Evolutionary conservation across 2,329 filamentous ascomycete species (phyloP).

Genomic region (Epichloe gansuensis): DNA sequence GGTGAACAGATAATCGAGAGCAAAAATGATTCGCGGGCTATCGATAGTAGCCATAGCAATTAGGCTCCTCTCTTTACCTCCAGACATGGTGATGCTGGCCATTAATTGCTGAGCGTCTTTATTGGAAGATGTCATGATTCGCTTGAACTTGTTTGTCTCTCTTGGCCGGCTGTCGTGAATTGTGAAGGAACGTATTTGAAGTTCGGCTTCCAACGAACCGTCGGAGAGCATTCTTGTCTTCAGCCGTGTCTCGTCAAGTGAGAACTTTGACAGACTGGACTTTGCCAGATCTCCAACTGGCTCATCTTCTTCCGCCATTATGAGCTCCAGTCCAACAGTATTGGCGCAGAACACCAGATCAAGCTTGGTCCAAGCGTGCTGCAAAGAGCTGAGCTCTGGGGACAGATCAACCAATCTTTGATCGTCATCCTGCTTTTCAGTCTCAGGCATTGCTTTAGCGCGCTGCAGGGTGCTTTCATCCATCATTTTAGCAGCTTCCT

Average conservation of each 20-base stretch:
- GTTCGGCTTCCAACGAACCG: constrained; percentile 79
- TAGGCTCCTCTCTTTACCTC: constrained; percentile 65
- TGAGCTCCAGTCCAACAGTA: constrained; percentile 76
- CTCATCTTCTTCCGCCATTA: constrained; percentile 60
- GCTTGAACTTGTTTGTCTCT: constrained; percentile 90
- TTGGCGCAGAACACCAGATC: constrained; percentile 84
- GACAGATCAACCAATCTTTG: constrained; percentile 39
- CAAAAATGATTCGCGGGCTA: constrained; percentile 88
- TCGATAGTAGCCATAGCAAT: constrained; percentile 91
- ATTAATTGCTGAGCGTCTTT: constrained; percentile 95
- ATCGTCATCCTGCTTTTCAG: constrained; percentile 21
- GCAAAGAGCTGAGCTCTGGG: constrained; percentile 57
- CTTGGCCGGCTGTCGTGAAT: constrained; percentile 82
- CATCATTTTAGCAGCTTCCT: constrained; percentile 63
- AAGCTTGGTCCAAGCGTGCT: constrained; percentile 78
- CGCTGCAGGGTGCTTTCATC: constrained; percentile 41
- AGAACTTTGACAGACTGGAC: constrained; percentile 85
- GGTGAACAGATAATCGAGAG: constrained; percentile 87
- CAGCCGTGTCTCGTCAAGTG: constrained; percentile 79
- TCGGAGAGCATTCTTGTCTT: constrained; percentile 92
- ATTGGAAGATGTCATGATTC: constrained; percentile 96
- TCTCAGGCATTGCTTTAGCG: constrained; percentile 26
- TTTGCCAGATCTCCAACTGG: constrained; percentile 68
- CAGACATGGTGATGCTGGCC: constrained; percentile 89
- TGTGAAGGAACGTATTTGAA: constrained; percentile 87